Conservation (phyloP, 139 green algal genomes). For the Gonium pectorale region DNA sequence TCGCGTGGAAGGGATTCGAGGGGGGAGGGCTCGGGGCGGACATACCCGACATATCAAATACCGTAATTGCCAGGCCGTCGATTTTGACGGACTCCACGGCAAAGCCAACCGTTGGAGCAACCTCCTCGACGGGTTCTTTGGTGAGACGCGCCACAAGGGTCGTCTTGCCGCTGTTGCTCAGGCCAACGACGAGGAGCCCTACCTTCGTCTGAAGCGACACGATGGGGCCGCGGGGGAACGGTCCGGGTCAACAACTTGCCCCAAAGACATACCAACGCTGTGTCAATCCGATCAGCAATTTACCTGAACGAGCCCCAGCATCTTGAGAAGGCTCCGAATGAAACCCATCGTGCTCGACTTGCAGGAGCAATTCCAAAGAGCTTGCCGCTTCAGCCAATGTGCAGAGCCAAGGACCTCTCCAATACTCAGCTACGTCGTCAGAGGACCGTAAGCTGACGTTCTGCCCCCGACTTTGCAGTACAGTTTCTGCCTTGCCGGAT, state of each 20-base stretch:
- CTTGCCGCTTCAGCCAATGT: neutral
- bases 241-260: no score
- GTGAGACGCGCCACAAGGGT: conserved; percentile 30
- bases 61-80: conserved; percentile 67
- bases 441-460: no score
- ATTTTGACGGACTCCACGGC: conserved; percentile 35
- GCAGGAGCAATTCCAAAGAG: neutral
- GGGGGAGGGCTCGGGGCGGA: no score
- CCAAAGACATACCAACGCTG: no score
- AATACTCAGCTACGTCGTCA: no score
- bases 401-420: neutral
- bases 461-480: no score
- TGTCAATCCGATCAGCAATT: neutral
- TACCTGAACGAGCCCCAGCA: conserved; percentile 31
- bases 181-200: conserved; percentile 21
- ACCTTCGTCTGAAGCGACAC: conserved; percentile 36
- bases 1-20: neutral
- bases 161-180: conserved; percentile 43
- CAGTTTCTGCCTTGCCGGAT: no score
- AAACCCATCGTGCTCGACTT: conserved; percentile 12
- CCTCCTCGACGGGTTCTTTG: conserved; percentile 28
- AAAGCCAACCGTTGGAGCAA: conserved; percentile 39
- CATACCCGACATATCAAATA: conserved; percentile 79
- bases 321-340: conserved; percentile 1
- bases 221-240: no score